Conservation (phyloP, 1,284 basidiomycete species). For the Ustilago curta region DNA sequence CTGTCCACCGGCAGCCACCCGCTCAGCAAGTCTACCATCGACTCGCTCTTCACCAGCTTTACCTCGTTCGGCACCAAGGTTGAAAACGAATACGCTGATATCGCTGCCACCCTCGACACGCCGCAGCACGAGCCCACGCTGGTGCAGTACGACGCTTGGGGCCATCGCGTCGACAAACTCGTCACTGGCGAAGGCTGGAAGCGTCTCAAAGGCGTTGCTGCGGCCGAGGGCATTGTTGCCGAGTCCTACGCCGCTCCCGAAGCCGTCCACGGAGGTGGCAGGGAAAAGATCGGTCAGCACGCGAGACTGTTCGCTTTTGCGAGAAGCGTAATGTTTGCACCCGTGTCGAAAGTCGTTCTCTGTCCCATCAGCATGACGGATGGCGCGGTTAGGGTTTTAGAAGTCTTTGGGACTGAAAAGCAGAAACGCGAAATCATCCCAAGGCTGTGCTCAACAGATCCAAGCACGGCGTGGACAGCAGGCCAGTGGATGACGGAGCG, state of each 20-base stretch:
- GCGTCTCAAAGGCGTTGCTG: slow-evolving; percentile 36
- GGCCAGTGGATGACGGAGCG: slow-evolving; percentile 79
- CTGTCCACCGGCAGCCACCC: slow-evolving; percentile 19
- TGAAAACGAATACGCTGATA: slow-evolving; percentile 28
- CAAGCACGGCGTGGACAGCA: slow-evolving; percentile 76
- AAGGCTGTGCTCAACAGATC: slow-evolving; percentile 75
- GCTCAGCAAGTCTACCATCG: slow-evolving; percentile 14
- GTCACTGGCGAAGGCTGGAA: slow-evolving; percentile 56
- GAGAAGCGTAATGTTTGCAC: slow-evolving; percentile 39
- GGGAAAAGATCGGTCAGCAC: slow-evolving; percentile 25
- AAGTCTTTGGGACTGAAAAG: slow-evolving; percentile 75
- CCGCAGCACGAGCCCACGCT: slow-evolving; percentile 50
- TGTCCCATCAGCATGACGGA: slow-evolving; percentile 79
- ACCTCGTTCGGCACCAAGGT: slow-evolving; percentile 21
- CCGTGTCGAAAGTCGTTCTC: slow-evolving; percentile 44
- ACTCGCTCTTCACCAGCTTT: slow-evolving; percentile 28
- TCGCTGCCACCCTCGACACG: slow-evolving; percentile 37
- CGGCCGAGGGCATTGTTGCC: slow-evolving; percentile 41
- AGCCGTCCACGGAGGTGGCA: slow-evolving; percentile 29
- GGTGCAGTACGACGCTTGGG: slow-evolving; percentile 58
- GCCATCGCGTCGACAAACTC: slow-evolving; percentile 53
- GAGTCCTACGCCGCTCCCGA: slow-evolving; percentile 38
- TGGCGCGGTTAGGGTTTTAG: slow-evolving; percentile 79
- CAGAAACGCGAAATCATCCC: slow-evolving; percentile 76
- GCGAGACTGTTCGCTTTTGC: slow-evolving; percentile 47